Evolutionary conservation across 805 yeast species (phyloP).

Genomic region (Candida sithepensis): DNA sequence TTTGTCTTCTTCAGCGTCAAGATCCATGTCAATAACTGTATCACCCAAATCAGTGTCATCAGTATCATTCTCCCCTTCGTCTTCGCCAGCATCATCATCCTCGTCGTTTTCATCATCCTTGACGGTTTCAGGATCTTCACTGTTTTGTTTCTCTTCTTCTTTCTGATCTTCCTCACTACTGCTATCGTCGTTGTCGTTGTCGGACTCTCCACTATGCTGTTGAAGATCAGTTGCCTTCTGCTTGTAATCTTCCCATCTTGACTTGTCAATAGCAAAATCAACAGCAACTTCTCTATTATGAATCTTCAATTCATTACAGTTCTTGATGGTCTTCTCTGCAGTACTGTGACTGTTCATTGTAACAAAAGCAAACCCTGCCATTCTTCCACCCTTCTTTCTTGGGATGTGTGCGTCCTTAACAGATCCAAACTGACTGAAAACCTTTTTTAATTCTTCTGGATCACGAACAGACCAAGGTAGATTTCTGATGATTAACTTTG

Average conservation of each 20-base stretch:
- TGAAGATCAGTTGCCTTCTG: constrained; percentile 41
- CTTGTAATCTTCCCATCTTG: constrained; percentile 67
- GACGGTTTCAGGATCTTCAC: constrained; percentile 29
- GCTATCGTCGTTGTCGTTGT: constrained; percentile 31
- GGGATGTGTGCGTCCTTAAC: constrained; percentile 90
- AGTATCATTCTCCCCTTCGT: constrained; percentile 33
- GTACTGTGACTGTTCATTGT: constrained; percentile 76
- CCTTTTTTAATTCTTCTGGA: constrained; percentile 63
- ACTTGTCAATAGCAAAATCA: constrained; percentile 87
- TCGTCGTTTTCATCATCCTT: constrained; percentile 18
- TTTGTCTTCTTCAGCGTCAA: constrained; percentile 19
- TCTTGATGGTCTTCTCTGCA: constrained; percentile 81
- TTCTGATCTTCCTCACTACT: constrained; percentile 28
- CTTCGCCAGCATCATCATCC: constrained; percentile 26
- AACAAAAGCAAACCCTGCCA: constrained; percentile 94
- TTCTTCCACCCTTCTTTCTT: constrained; percentile 77
- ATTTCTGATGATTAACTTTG: constrained; percentile 84
- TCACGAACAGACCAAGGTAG: constrained; percentile 94
- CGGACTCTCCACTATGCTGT: constrained; percentile 27
- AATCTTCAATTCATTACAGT: constrained; percentile 68
- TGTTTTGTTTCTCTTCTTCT: constrained; percentile 28
- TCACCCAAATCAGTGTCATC: constrained; percentile 10
- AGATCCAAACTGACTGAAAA: constrained; percentile 76
- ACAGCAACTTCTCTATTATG: constrained; percentile 92
- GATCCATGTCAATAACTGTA: background rate